A percentile compares a stretch with the other conserved stretches of the same genome.
phyloP scores from a whole-genome alignment of 75 land plant species.

The Picea sitchensis region DNA sequence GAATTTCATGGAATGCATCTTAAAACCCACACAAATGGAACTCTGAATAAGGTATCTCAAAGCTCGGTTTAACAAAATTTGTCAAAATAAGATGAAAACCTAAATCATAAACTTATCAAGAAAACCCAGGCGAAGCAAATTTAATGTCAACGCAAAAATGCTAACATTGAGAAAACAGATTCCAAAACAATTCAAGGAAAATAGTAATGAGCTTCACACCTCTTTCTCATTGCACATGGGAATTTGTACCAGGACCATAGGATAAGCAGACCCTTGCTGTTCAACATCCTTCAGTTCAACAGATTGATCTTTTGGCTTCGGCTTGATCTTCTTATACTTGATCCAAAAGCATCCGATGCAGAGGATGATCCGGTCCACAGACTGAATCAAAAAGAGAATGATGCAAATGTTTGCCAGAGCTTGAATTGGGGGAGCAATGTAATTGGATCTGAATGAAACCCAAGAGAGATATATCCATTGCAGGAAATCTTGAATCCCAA shows the following conservation, averaged over 20 bases:
- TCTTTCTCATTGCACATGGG: conserved; percentile 85
- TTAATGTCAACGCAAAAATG: not conserved
- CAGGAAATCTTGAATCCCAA: conserved; percentile 42
- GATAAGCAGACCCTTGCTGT: conserved; percentile 44
- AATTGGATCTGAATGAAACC: conserved; percentile 59
- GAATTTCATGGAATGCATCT: not conserved
- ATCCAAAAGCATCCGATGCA: conserved; percentile 84
- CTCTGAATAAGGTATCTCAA: not conserved
- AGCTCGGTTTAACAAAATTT: not conserved
- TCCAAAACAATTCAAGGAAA: not conserved
- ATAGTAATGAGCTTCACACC: conserved; percentile 26
- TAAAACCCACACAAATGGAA: not conserved
- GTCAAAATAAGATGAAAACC: not conserved
- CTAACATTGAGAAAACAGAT: not conserved
- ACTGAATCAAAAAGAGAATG: conserved; percentile 70
- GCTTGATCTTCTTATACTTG: conserved; percentile 66
- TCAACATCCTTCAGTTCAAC: conserved; percentile 59
- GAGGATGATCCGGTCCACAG: conserved; percentile 56
- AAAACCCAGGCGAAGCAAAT: not conserved
- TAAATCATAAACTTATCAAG: not conserved
- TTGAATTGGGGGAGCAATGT: conserved; percentile 73
- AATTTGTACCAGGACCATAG: conserved; percentile 86
- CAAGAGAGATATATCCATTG: conserved; percentile 59
- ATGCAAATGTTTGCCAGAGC: conserved; percentile 62
- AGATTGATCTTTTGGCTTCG: conserved; percentile 36